These are phyloP conservation scores for Microbotryum violaceum DNA, from an alignment of 1,284 basidiomycete genomes.

Conservation along the genomic window DNA sequence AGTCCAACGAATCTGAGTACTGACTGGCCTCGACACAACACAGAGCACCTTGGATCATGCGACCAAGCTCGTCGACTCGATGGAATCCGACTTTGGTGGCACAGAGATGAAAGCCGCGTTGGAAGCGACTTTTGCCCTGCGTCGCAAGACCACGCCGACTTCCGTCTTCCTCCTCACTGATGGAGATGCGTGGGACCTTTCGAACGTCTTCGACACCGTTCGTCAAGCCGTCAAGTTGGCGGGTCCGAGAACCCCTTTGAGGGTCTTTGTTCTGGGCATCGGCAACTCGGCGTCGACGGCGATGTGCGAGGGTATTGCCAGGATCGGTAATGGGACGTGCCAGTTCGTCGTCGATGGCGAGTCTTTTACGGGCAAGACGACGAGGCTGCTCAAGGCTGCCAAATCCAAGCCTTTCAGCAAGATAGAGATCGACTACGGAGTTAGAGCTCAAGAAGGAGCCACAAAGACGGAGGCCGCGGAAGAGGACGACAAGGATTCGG, in stretches of 20 bases:
- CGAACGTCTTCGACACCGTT: constrained; percentile 16
- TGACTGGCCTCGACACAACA: background rate
- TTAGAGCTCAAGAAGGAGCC: background rate
- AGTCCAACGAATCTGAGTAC: background rate
- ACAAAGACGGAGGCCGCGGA: background rate
- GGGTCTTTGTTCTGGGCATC: constrained; percentile 34
- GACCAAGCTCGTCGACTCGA: constrained; percentile 18
- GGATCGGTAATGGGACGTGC: constrained; percentile 11
- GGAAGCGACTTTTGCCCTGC: constrained; percentile 20
- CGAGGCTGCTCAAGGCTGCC: constrained; percentile 14
- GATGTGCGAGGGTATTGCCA: constrained; percentile 21
- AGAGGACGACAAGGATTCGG: background rate
- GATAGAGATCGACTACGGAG: constrained; percentile 5
- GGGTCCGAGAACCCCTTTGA: constrained; percentile 7
- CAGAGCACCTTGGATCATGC: constrained; percentile 27
- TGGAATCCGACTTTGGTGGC: constrained; percentile 30
- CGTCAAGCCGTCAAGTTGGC: background rate
- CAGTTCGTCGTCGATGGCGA: constrained; percentile 21
- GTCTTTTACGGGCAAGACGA: constrained; percentile 17
- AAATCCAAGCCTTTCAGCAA: constrained; percentile 7
- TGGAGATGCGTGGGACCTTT: constrained; percentile 34
- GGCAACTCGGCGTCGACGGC: constrained; percentile 22
- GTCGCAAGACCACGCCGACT: constrained; percentile 26
- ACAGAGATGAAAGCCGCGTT: constrained; percentile 33
- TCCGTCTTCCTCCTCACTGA: constrained; percentile 36